phyloP scores from a whole-genome alignment of 139 green algal genomes.

The Chlorella sorokiniana region DNA sequence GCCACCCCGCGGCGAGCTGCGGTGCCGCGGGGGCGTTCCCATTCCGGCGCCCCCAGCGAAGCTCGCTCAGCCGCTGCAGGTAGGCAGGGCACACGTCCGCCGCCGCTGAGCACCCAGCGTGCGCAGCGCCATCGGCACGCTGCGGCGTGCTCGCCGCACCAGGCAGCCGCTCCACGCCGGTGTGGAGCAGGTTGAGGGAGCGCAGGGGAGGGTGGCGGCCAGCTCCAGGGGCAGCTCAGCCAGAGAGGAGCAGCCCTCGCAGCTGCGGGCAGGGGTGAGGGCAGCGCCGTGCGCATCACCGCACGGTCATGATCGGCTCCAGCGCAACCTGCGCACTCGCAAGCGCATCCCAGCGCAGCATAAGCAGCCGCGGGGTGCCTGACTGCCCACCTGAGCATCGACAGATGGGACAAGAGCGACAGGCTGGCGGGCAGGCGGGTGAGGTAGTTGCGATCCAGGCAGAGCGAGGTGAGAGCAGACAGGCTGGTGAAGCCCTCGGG shows the following conservation, averaged over 20 bases:
- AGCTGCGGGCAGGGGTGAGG: background rate
- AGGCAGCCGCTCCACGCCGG: slow-evolving; percentile 13
- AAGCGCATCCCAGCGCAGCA: background rate
- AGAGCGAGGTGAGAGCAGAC: background rate
- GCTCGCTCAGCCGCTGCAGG: background rate
- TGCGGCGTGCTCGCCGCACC: background rate
- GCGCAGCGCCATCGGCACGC: background rate
- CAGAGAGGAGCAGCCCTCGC: slow-evolving; percentile 16
- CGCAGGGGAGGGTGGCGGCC: slow-evolving; percentile 5
- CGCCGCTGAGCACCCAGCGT: background rate
- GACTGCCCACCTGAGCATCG: background rate
- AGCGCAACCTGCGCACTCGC: background rate
- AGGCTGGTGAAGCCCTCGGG: background rate
- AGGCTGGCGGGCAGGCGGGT: slow-evolving; percentile 4
- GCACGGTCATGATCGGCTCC: background rate
- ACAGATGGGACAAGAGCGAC: background rate
- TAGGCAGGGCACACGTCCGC: background rate
- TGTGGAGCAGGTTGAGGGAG: slow-evolving; percentile 17
- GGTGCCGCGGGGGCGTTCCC: background rate
- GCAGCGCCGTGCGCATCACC: background rate
- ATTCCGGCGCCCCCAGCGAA: slow-evolving; percentile 16
- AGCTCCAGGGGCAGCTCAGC: background rate
- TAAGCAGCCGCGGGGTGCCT: background rate
- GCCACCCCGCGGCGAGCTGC: background rate
- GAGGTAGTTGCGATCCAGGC: slow-evolving; percentile 26